Evolutionary conservation across 2,329 filamentous ascomycete genomes (phyloP), one percentile per base, ranked within the genome.

Genomic region (Ceratocystis ficicola): DNA sequence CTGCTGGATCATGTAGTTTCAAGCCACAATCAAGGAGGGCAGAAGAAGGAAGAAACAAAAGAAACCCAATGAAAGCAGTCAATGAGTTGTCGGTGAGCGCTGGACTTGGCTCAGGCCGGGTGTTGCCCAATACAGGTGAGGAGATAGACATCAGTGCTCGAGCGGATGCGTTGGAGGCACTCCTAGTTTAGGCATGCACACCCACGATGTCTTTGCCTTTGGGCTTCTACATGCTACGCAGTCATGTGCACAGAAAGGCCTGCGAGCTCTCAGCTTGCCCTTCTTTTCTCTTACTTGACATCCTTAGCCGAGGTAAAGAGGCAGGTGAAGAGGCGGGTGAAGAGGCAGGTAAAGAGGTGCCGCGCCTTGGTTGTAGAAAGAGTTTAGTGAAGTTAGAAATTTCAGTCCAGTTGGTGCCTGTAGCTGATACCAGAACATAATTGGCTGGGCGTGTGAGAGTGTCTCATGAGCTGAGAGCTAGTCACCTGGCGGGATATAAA

Each of bases 11-110:
- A 41, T 12, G 22, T 50, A 50, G 17, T 5, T 8, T 50, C 46
- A 64, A 32, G 62, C 32, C 52, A 57, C 52, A 57, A 5, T 30
- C 52, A 57, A 57, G 52, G 25, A 30, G 32, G 30, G 10, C 22
- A 41, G 48, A 28, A 30, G 15, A 57, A 57, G 15, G 30, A 30
- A 57, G 10, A 28, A 17, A 57, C 25, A 50, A 20, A 10, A 7
- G 8, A 50, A 25, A 50, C 25, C 36, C 36, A 41, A 41, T 41
- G 0, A 41, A 41, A 41, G 36, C 36, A 41, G 3, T 1, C 12
- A 12, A 15, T 15, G 7, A 50, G 48, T 41, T 50, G 48, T 50
- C 48, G 48, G 48, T 50, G 48, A 50, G 48, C 15, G 3, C n/a
- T 10, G 8, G 7, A 20, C 48, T 50, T 50, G 48, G 48, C 48